Base-by-base conservation (phyloP, 257 asterid genomes). In the Solanum bulbocastanum region DNA sequence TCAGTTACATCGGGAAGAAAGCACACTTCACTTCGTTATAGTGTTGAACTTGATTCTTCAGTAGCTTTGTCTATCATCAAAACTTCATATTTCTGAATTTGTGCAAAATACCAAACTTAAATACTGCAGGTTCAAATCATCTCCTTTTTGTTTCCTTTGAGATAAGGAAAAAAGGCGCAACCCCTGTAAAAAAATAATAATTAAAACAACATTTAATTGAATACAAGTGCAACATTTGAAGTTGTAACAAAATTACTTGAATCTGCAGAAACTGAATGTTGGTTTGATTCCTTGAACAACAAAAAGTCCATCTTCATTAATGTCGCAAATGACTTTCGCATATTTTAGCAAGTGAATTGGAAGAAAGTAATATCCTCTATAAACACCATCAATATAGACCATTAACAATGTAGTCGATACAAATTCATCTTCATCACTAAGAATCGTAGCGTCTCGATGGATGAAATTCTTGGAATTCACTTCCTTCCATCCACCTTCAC, bases 251-350 rank as follows among this genome's bases (percentile, higher is more conserved):
- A 84, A 60, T 72, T 65, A 68, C 83, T 68, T 85, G 60, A 44
- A 35, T 68, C 87, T 85, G 81, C 58, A 85, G 56, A 85, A 60
- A 22, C 15, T 0, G 62, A 84, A 37, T 13, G 71, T 37, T 65
- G 78, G 37, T 85, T 52, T 65, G 22, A 25, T 39, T 32, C 81
- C 87, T 39, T 49, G 62, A 25, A 85, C 13, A 85, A 15, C 3
- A 7, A 66, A 22, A 6, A 6, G 3, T 33, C 66, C 86, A 10
- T 75, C 18, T 14, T 42, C 40, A 36, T 87, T 76, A 3, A 6
- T 87, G 88, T 76, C 66, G 78, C 87, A 87, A 49, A 62, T 15
- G 88, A 87, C 88, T 87, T 87, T 87, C 86, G 86, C 88, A n/a
- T 25, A 75, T 18, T 79, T 39, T 39, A 8, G 7, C 32, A 76